phyloP scores from a whole-genome alignment of 2,329 filamentous ascomycete species.

The Diaporthe citriasiana region DNA sequence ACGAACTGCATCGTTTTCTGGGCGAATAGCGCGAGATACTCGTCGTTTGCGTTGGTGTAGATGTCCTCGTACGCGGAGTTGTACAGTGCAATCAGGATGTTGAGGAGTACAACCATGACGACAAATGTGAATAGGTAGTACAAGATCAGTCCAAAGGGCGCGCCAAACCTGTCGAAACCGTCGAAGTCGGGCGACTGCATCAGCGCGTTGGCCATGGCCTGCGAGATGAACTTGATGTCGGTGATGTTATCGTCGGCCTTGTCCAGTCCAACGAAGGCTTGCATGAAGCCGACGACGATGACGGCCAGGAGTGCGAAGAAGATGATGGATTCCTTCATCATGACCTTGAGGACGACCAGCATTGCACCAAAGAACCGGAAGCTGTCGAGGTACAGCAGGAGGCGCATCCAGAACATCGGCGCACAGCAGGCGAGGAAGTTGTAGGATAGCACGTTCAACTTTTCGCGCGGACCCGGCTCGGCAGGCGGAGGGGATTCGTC shows the following conservation, averaged over 20 bases:
- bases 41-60: slow-evolving; percentile 92
- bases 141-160: slow-evolving; percentile 92
- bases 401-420: slow-evolving; percentile 96
- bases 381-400: slow-evolving; percentile 93
- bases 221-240: slow-evolving; percentile 80
- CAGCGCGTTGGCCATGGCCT: slow-evolving; percentile 89
- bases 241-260: slow-evolving; percentile 80
- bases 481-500: slow-evolving; percentile 49
- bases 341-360: slow-evolving; percentile 95
- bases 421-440: slow-evolving; percentile 94
- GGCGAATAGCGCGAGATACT: slow-evolving; percentile 93
- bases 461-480: slow-evolving; percentile 62
- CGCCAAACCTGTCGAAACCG: slow-evolving; percentile 90
- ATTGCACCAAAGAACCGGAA: slow-evolving; percentile 98
- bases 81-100: slow-evolving; percentile 97
- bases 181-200: slow-evolving; percentile 93
- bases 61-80: slow-evolving; percentile 97
- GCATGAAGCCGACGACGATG: slow-evolving; percentile 88
- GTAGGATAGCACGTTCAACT: slow-evolving; percentile 87
- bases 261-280: slow-evolving; percentile 94
- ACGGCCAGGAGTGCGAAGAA: slow-evolving; percentile 94
- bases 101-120: slow-evolving; percentile 92
- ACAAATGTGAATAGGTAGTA: slow-evolving; percentile 99
- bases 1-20: slow-evolving; percentile 98
- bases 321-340: slow-evolving; percentile 95